Evolutionary conservation across 2,329 filamentous ascomycete genomes (phyloP).

Genomic region (Ploettnerulaceae sp.): DNA sequence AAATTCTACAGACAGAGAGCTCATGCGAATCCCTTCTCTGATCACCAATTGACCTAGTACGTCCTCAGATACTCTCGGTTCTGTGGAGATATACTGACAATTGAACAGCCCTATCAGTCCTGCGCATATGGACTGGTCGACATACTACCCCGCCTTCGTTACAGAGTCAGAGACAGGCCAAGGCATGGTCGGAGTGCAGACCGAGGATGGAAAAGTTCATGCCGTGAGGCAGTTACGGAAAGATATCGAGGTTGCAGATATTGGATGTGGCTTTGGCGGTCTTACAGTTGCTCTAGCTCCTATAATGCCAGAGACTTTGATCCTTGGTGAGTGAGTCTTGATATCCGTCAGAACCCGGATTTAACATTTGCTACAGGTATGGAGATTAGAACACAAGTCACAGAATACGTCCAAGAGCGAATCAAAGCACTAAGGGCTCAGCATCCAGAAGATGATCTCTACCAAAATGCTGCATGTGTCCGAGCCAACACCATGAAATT

Average conservation of each 20-base stretch:
- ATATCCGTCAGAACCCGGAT: not conserved
- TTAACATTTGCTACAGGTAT: slow-evolving; percentile 53
- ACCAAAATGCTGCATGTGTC: slow-evolving; percentile 84
- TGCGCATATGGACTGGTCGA: slow-evolving; percentile 84
- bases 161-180: slow-evolving; percentile 33
- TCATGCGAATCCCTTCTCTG: slow-evolving; percentile 96
- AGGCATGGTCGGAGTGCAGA: slow-evolving; percentile 13
- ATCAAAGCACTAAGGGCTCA: slow-evolving; percentile 75
- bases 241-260: slow-evolving; percentile 88
- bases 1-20: slow-evolving; percentile 94
- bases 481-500: slow-evolving; percentile 99
- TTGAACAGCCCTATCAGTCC: slow-evolving; percentile 66
- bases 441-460: slow-evolving; percentile 48
- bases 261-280: slow-evolving; percentile 94
- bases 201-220: slow-evolving; percentile 1
- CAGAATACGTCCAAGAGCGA: slow-evolving; percentile 84
- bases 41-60: slow-evolving; percentile 86
- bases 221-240: slow-evolving; percentile 45
- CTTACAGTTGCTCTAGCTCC: slow-evolving; percentile 82
- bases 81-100: slow-evolving; percentile 21
- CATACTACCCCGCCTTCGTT: slow-evolving; percentile 73
- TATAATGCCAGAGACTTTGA: slow-evolving; percentile 71
- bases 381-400: slow-evolving; percentile 87
- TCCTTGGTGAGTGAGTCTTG: slow-evolving; percentile 59
- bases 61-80: slow-evolving; percentile 31